phyloP scores from a whole-genome alignment of 371 early-diverging fungal species.

The Enterocytospora artemiae region DNA sequence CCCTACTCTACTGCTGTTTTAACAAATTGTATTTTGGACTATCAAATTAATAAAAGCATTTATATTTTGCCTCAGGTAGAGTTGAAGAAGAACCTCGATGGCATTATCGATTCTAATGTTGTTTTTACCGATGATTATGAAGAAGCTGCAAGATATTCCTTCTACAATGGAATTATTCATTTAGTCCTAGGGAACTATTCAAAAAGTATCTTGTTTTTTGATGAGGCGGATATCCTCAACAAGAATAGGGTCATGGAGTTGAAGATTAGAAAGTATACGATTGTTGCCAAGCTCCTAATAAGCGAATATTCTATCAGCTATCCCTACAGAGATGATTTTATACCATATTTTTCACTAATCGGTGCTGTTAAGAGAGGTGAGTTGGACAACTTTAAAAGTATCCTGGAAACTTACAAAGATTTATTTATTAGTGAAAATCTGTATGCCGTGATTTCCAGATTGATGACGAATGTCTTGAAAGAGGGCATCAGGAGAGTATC shows the following conservation, averaged over 20 bases:
- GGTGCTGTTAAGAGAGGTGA: constrained; percentile 30
- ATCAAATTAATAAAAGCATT: constrained; percentile 25
- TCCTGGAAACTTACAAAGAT: constrained; percentile 19
- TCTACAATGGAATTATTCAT: constrained; percentile 35
- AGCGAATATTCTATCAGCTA: constrained; percentile 21
- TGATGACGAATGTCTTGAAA: constrained; percentile 31
- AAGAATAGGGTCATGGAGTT: background rate
- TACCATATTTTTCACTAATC: constrained; percentile 28
- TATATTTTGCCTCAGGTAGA: constrained; percentile 11
- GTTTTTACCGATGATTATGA: background rate
- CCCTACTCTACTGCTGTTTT: constrained; percentile 23
- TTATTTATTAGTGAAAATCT: constrained; percentile 14
- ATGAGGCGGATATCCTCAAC: constrained; percentile 18
- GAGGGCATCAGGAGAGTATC: constrained; percentile 38
- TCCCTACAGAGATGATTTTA: constrained; percentile 14
- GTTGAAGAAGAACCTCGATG: background rate
- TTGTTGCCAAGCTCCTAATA: constrained; percentile 29
- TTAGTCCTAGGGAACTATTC: constrained; percentile 34
- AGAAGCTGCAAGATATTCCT: constrained; percentile 26
- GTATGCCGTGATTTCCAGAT: constrained; percentile 33
- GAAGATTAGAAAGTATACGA: constrained; percentile 20
- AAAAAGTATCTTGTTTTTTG: constrained; percentile 10
- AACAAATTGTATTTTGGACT: constrained; percentile 31
- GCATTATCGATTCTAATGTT: background rate
- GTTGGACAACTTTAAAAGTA: constrained; percentile 8